phyloP scores from a whole-genome alignment of 1,284 basidiomycete species.

The Neonothopanus nambi region DNA sequence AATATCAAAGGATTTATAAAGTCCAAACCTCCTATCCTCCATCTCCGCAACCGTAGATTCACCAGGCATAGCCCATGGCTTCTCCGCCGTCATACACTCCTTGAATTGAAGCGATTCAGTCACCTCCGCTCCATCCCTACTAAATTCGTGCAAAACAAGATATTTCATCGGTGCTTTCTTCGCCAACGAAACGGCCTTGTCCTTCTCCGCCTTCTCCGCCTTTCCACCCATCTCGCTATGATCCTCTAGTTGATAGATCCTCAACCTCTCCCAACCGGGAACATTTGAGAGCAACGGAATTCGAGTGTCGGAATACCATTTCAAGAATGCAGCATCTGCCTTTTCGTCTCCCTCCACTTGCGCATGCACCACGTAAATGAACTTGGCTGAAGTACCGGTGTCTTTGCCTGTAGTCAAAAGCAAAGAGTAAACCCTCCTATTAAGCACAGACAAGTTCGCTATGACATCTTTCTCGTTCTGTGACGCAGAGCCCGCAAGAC shows the following conservation, averaged over 20 bases:
- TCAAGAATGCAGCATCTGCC: slow-evolving; percentile 41
- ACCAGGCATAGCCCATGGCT: slow-evolving; percentile 4
- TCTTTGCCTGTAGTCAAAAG: slow-evolving; percentile 23
- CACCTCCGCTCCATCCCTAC: slow-evolving; percentile 24
- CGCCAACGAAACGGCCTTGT: background rate
- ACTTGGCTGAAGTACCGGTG: background rate
- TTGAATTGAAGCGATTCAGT: slow-evolving; percentile 27
- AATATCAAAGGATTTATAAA: slow-evolving; percentile 15
- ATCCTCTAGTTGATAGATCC: slow-evolving; percentile 32
- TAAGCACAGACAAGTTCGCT: slow-evolving; percentile 35
- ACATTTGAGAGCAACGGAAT: slow-evolving; percentile 32
- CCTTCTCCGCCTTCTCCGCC: slow-evolving; percentile 10
- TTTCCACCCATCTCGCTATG: slow-evolving; percentile 18
- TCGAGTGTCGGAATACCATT: slow-evolving; percentile 39
- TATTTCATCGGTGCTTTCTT: slow-evolving; percentile 26
- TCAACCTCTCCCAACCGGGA: slow-evolving; percentile 34
- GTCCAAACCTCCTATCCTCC: slow-evolving; percentile 14
- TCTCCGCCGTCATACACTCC: slow-evolving; percentile 9
- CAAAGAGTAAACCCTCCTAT: slow-evolving; percentile 45
- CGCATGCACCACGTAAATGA: slow-evolving; percentile 13
- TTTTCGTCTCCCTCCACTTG: slow-evolving; percentile 27
- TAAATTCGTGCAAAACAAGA: slow-evolving; percentile 34
- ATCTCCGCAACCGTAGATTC: slow-evolving; percentile 11
- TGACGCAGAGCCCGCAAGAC: slow-evolving; percentile 40
- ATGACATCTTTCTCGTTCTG: slow-evolving; percentile 44